A percentile compares a stretch with the other conserved stretches of the same genome.
phyloP scores from a whole-genome alignment of 1,139 yeast genomes.

The Candida sp. region DNA sequence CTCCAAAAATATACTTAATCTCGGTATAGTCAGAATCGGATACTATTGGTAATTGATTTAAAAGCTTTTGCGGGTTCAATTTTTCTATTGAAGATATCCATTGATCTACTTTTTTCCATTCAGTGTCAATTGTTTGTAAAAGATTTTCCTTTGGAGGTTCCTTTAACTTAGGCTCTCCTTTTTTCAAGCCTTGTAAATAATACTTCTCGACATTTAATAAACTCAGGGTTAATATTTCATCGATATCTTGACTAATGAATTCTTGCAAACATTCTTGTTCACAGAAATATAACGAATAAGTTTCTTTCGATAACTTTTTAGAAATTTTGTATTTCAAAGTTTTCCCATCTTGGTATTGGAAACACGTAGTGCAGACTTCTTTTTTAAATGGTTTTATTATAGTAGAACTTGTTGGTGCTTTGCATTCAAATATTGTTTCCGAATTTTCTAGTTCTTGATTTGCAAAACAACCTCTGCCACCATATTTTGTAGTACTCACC shows the following conservation, averaged over 20 bases:
- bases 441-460: constrained; percentile 31
- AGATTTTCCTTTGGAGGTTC: constrained; percentile 14
- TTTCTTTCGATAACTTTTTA: constrained; percentile 52
- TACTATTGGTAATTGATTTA: constrained; percentile 26
- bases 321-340: constrained; percentile 38
- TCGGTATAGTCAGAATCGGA: constrained; percentile 38
- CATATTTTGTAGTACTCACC: constrained; percentile 43
- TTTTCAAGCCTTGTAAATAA: constrained; percentile 18
- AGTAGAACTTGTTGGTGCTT: constrained; percentile 44
- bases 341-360: constrained; percentile 46
- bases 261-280: constrained; percentile 36
- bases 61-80: constrained; percentile 26
- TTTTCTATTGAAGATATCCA: constrained; percentile 34
- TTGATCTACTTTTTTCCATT: constrained; percentile 24
- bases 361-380: constrained; percentile 63
- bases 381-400: constrained; percentile 55
- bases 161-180: constrained; percentile 15
- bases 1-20: constrained; percentile 31
- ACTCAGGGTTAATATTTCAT: constrained; percentile 17
- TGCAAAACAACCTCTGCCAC: constrained; percentile 71
- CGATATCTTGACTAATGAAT: constrained; percentile 27
- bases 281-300: constrained; percentile 56
- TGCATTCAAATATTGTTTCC: constrained; percentile 37
- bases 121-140: constrained; percentile 13
- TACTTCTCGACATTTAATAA: constrained; percentile 26